These are phyloP conservation scores for Saitozyma sp. DNA, from an alignment of 768 basidiomycete genomes.

Conservation along the genomic window DNA sequence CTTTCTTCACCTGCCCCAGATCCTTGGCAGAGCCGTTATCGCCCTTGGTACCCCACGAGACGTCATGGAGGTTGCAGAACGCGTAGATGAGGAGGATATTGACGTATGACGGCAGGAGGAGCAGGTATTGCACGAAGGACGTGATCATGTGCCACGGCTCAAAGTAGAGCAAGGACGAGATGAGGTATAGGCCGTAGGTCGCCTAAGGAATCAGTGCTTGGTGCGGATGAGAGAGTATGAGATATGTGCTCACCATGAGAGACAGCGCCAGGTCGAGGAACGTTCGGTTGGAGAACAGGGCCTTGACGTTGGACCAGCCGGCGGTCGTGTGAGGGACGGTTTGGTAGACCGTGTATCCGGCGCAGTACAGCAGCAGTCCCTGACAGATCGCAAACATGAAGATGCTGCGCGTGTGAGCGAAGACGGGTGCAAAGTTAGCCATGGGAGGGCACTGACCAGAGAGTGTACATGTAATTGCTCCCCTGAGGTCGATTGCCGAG, in stretches of 20 bases:
- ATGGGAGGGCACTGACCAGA: conserved; percentile 54
- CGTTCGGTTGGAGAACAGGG: conserved; percentile 57
- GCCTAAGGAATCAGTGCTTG: conserved; percentile 54
- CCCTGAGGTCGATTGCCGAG: conserved; percentile 86
- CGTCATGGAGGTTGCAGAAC: conserved; percentile 63
- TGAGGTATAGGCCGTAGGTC: conserved; percentile 86
- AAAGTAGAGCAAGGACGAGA: conserved; percentile 48
- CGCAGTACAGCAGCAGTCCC: conserved; percentile 78
- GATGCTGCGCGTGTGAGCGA: conserved; percentile 25
- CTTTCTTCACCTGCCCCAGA: conserved; percentile 84
- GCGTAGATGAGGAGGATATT: conserved; percentile 51
- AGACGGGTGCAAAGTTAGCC: conserved; percentile 58
- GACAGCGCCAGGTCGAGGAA: conserved; percentile 67
- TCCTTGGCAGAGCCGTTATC: conserved; percentile 86
- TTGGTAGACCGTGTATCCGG: conserved; percentile 84
- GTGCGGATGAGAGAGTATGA: conserved; percentile 4
- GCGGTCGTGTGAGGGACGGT: conserved; percentile 72
- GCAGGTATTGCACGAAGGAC: conserved; percentile 51
- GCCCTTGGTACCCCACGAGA: conserved; percentile 84
- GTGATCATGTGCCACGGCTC: conserved; percentile 54
- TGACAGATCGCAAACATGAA: conserved; percentile 41
- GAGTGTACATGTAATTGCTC: conserved; percentile 78
- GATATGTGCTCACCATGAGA: conserved; percentile 23
- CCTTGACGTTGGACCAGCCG: conserved; percentile 68
- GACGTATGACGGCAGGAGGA: conserved; percentile 51